Evolutionary conservation across 768 basidiomycete species (phyloP), one percentile per base, ranked within the genome.

Genomic region (Auricularia heimuer): DNA sequence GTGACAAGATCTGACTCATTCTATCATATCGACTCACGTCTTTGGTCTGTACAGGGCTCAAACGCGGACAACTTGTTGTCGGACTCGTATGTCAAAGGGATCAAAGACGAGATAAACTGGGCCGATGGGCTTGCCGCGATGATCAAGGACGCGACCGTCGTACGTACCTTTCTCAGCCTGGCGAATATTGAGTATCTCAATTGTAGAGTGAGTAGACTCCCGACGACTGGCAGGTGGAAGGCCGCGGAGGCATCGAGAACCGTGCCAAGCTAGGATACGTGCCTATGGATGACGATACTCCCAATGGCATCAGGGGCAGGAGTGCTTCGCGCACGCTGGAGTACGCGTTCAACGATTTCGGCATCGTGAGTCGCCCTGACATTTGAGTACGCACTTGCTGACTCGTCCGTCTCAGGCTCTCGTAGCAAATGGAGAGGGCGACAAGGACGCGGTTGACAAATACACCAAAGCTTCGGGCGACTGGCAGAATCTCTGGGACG

Each of bases 81-180:
- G 16, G 72, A 73, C 58, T 71, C 72, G 6, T 73, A 62, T 51
- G 63, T 68, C 62, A 73, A 73, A 65, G 70, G 70, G 18, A 71
- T 73, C 61, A 66, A 33, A 42, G 68, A 61, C 29, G 71, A 71
- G 18, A 72, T 73, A 61, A 68, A 73, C 65, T 73, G 72, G 72
- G 56, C 68, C 29, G 63, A 54, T 12, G 72, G 72, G 0, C 68
- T 65, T n/a, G 66, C 63, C 56, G 72, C 72, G 51, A 71, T 73
- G 68, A 54, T 71, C 61, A 69, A 75, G 67, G 64, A 76, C 21
- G n/a, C 74, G 77, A 75, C 34, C 75, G 68, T 29, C 75, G 39
- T 42, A 42, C 39, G 39, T 42, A 29, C 29, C 29, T 29, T 29
- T 29, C 29, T 29, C 29, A 29, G 29, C 29, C 29, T 29, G 29